A percentile compares a stretch with the other conserved stretches of the same genome.
Conservation (phyloP, 2,329 filamentous ascomycete genomes). For the Pseudogymnoascus sp. region DNA sequence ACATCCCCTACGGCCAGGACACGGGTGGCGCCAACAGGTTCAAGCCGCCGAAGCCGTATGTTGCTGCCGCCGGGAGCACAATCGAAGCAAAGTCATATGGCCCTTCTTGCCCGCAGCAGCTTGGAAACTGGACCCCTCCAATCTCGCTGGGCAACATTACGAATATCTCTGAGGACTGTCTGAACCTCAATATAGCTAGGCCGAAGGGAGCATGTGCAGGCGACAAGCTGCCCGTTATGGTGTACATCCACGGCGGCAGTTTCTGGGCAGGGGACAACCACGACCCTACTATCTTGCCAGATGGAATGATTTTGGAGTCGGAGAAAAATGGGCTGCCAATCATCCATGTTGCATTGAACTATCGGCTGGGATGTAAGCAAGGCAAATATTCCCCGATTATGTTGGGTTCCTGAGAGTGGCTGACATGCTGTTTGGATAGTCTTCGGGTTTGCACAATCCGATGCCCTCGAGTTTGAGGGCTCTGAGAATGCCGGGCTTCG, state of each 20-base stretch:
- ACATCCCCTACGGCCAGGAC: slow-evolving; percentile 42
- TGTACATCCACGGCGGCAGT: slow-evolving; percentile 62
- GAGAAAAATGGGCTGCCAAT: slow-evolving; percentile 41
- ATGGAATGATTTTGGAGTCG: slow-evolving; percentile 41
- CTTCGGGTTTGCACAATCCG: slow-evolving; percentile 61
- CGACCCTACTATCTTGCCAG: slow-evolving; percentile 29
- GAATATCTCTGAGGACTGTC: slow-evolving; percentile 50
- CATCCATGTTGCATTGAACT: slow-evolving; percentile 53
- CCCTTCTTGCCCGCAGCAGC: slow-evolving; percentile 39
- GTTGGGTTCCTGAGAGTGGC: background rate
- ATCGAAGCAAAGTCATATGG: slow-evolving; percentile 37
- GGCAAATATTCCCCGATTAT: background rate
- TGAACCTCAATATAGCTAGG: slow-evolving; percentile 52
- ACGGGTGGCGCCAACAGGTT: slow-evolving; percentile 41
- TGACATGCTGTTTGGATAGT: slow-evolving; percentile 48
- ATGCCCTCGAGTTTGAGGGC: slow-evolving; percentile 43
- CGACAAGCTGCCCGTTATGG: slow-evolving; percentile 56
- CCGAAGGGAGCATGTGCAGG: slow-evolving; percentile 46
- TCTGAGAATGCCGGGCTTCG: slow-evolving; percentile 55
- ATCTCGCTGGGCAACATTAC: slow-evolving; percentile 34
- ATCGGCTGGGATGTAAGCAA: slow-evolving; percentile 32
- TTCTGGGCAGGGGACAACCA: slow-evolving; percentile 23
- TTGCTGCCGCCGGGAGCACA: slow-evolving; percentile 27
- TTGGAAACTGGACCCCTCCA: slow-evolving; percentile 27
- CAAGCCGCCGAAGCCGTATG: slow-evolving; percentile 36